Base-by-base conservation (phyloP, 768 basidiomycete genomes). In the Collybiopsis luxurians region DNA sequence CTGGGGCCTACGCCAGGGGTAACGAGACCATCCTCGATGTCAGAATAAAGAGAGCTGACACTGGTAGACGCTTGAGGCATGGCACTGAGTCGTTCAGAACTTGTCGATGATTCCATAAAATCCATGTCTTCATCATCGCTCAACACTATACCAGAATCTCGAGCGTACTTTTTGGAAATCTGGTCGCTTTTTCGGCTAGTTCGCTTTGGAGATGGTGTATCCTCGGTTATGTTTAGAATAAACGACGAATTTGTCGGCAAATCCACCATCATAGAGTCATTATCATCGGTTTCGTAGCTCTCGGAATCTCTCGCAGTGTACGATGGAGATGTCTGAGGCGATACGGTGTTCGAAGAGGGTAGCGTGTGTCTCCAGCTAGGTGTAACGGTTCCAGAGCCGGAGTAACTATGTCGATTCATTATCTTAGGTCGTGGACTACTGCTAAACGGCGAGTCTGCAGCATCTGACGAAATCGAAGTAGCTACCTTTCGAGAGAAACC, bases 91-190 rank as follows among this genome's bases (percentile, higher is more conserved):
- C 53, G 61, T 24, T 66, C 66, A 27, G 69, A 62, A 17, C 60
- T 68, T 12, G 67, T 38, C 7, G 39, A 66, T 17, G 31, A 65
- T n/a, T 57, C 56, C 21, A 49, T 51, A 34, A 57, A 42, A 40
- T 54, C 54, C 63, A 61, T 64, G n/a, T 57, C 67, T 27, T 77
- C 73, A 49, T 89, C 87, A 44, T 89, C 86, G 61, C 79, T 83
- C 4, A 87, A 66, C 6, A 75, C 79, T 39, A 87, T 71, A 12
- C 86, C 83, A 1, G 87, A 89, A 66, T 90, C 87, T 12, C 83
- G 76, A n/a, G 82, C 80, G 71, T 82, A 90, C 69, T 92, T 92
- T 64, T 80, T 83, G 27, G 81, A 82, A 43, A 90, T 66, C 28
- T 75, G 63, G 23, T 55, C 54, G 34, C 54, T 55, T 19, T 2